These are phyloP conservation scores for Apostasia shenzhenica DNA, from an alignment of 106 monocot species.

Conservation along the genomic window DNA sequence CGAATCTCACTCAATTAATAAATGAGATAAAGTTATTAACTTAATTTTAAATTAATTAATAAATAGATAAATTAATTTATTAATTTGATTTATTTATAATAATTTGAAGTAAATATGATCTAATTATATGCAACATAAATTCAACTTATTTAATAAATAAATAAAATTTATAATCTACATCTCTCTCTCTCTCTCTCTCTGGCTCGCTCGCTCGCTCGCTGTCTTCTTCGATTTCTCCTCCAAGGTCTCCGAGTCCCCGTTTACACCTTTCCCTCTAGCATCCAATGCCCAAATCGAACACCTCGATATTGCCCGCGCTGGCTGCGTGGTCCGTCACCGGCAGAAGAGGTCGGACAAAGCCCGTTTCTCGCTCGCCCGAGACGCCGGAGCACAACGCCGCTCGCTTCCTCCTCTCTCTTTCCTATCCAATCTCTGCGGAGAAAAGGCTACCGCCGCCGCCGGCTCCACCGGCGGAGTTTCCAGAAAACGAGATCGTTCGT, in stretches of 20 bases:
- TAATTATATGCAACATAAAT: too few species aligned
- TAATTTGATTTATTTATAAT: too few species aligned
- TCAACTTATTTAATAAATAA: too few species aligned
- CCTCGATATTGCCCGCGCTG: neutral
- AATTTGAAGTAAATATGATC: too few species aligned
- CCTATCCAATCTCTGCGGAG: neutral
- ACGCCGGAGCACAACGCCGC: slow-evolving; percentile 1
- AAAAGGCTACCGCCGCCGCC: neutral
- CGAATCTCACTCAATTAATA: too few species aligned
- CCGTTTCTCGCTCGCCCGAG: neutral
- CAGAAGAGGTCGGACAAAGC: neutral
- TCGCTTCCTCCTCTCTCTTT: slow-evolving; percentile 1
- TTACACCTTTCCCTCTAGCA: neutral
- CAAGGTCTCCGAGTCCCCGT: neutral
- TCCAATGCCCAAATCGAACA: neutral
- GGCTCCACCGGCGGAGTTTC: neutral
- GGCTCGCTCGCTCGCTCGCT: neutral
- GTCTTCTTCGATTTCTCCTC: neutral
- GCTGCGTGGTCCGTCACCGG: neutral
- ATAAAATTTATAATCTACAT: too few species aligned
- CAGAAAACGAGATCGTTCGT: neutral
- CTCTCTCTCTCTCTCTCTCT: too few species aligned
- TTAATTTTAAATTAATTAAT: too few species aligned
- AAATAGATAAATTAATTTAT: too few species aligned
- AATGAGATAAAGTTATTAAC: too few species aligned